Evolutionary conservation across 1,284 basidiomycete species (phyloP), one percentile per base, ranked within the genome.

Genomic region (Puccinia polysora): DNA sequence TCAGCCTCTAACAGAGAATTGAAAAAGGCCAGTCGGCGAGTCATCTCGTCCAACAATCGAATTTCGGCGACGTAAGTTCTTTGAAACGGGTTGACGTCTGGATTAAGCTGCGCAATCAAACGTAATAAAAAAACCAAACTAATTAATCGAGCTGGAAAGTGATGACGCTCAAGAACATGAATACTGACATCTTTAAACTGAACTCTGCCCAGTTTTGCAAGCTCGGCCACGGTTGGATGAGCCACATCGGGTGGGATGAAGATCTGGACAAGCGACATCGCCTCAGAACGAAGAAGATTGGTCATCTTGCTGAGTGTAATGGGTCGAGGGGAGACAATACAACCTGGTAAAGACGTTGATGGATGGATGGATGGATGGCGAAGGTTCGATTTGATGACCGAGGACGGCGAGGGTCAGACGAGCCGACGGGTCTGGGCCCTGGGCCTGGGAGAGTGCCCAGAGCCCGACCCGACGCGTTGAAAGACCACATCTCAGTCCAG

Each of bases 181-280:
- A n/a, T n/a, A n/a, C n/a, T 23, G 55, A 95, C 91, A 82, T 99
- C 95, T 83, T 95, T 97, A 83, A 98, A 97, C 81, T 98, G 92
- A 38, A 98, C 89, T 80, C 95, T 87, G 69, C 94, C 92, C 63
- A 97, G 86, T 81, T 97, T 91, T 75, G 91, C 95, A 20, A 99
- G 87, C 80, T 96, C 92, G 74, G 89, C 87, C 74, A 97, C 90
- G 62, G 95, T 91, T 78, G 96, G 91, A 81, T 98, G 96, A 28
- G 94, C 92, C 70, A 96, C 91, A 84, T 98, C 96, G 59, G 90
- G 89, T 60, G 96, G 96, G 77, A 97, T 90, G 81, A 95, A 96
- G 79, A 99, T 88, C 85, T 98, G 94, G 76, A 97, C 89, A 82
- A 96, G 85, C 84, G 91, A 95, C 94, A 97, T 97, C 10, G 47